Evolutionary conservation across 164 flowering plant species (phyloP).

Genomic region (Malania oleifera): DNA sequence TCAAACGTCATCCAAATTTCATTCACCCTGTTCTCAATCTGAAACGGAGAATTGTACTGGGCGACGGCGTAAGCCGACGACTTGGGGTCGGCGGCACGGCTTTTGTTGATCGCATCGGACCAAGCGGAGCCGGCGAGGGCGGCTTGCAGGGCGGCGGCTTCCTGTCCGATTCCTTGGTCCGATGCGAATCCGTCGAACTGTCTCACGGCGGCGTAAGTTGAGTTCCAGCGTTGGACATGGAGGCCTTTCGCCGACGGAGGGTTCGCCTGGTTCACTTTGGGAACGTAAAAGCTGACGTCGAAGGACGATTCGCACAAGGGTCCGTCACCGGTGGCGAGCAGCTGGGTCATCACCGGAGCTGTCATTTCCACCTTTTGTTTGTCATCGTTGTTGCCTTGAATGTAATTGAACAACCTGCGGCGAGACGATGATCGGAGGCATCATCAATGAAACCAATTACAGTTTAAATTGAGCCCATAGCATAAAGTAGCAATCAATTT

Average conservation of each 20-base stretch:
- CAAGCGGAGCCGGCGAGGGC: constrained; percentile 57
- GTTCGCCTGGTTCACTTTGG: constrained; percentile 61
- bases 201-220: constrained; percentile 59
- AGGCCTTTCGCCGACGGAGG: constrained; percentile 75
- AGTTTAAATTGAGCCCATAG: too few species aligned
- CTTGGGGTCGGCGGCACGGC: constrained; percentile 20
- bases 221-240: constrained; percentile 58
- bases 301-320: constrained; percentile 81
- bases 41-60: constrained; percentile 89
- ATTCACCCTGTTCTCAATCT: constrained; percentile 65
- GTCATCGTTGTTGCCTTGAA: constrained; percentile 75
- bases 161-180: constrained; percentile 50
- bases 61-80: constrained; percentile 57
- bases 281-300: constrained; percentile 73
- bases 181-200: constrained; percentile 72
- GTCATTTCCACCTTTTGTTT: constrained; percentile 74
- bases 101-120: constrained; percentile 46
- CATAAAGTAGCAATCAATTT: too few species aligned
- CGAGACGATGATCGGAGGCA: not conserved
- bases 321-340: constrained; percentile 77
- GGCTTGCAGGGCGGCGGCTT: constrained; percentile 63
- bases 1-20: constrained; percentile 81
- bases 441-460: too few species aligned
- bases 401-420: constrained; percentile 71
- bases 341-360: constrained; percentile 74